Evolutionary conservation across 345 rosid genomes (phyloP), one percentile per base, ranked within the genome.

Genomic region (Bretschneidera sinensis): DNA sequence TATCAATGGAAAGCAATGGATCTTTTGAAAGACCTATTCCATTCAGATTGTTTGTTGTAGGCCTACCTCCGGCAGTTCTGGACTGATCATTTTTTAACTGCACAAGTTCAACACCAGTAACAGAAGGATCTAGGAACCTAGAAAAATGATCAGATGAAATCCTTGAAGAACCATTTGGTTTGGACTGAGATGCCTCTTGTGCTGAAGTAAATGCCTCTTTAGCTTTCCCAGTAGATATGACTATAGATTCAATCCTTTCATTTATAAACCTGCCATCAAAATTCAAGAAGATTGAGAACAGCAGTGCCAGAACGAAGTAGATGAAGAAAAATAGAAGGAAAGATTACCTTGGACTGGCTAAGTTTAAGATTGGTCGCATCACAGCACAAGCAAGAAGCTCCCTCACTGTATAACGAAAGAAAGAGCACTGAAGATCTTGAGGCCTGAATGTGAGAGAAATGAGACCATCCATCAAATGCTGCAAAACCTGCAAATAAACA

Each of bases 361-460:
- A 75, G 70, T 95, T 95, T 66, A 95, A 25, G 62, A 95, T 85
- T 28, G 97, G 99, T 51, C 97, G 87, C 69, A 91, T 82, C 48
- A 95, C 96, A 24, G 95, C 87, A 80, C 96, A 91, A 43, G 97
- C 87, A 76, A 91, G 96, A 76, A 95, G 88, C 72, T 95, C 99
- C 76, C 97, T 85, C 21, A 54, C 92, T 54, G 82, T 66, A 72
- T 80, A 86, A 43, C 80, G 86, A 69, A 91, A 95, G 70, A 88
- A 82, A 67, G 83, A 70, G 69, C 97, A 95, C 54, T 81, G 87
- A 58, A 91, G 82, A 78, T 95, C 99, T 72, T 87, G 95, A 34
- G 85, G 74, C 73, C 85, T 86, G 78, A 91, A 88, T 66, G 92
- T 83, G 49, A 88, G 69, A 55, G 85, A 78, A 64, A 86, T 85